Evolutionary conservation across 495 filamentous ascomycete species (phyloP), one percentile per base, ranked within the genome.

Genomic region (Penicillium lividum): DNA sequence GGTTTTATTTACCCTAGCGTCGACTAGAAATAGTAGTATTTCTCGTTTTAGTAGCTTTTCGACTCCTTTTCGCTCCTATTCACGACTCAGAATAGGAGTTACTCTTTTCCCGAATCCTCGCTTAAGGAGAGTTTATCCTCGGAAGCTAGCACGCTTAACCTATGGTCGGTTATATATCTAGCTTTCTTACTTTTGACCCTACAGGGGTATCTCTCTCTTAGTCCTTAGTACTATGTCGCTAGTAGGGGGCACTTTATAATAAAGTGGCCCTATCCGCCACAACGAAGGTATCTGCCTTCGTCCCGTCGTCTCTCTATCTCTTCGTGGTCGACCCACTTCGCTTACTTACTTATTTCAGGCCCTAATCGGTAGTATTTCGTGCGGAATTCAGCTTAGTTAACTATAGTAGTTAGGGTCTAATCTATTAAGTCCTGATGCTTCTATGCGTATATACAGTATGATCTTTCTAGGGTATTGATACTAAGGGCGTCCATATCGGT

Each of bases 231-330:
- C 3, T 38, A 3, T 38, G 13, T 38, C 1, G 34, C 34, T 38
- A 3, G 34, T 15, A 38, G 13, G 34, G 34, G 13, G 13, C 34
- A 38, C 34, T 38, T 38, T 15, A 3, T 3, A 3, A 38, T 38
- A 38, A 38, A 38, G 34, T 38, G 13, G 34, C 34, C 34, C 13
- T 2, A 3, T 3, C 3, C 3, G 3, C 51, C 15, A 30, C 10
- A 54, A 28, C 51, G 36, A 42, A 54, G 16, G 38, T 3, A 54
- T 45, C 38, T 54, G 13, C 51, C 38, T 44, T 54, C 13, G 5
- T 33, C 51, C 7, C 51, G 34, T 42, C 38, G 51, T 7, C 30
- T 13, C 7, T 54, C 38, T 54, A 54, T 0, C 10, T 44, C 38
- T 18, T 54, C 51, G 33, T 54, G 15, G 6, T 15, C 28, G 29